Base-by-base conservation (phyloP, 108 stramenopile genomes). In the Fragilariopsis cylindrus region DNA sequence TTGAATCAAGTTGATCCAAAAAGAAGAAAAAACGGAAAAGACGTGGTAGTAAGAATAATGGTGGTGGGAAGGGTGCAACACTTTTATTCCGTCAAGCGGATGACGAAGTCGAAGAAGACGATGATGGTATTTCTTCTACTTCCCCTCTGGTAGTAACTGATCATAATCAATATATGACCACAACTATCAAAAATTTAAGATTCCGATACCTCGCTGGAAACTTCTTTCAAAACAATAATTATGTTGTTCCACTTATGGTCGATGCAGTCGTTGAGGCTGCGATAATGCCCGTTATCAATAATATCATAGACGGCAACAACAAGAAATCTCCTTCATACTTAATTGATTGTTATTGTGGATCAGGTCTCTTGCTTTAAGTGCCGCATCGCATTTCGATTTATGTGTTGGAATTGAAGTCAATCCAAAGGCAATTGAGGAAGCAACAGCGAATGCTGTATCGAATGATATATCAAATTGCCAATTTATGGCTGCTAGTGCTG, bases 191-290 rank as follows among this genome's bases (percentile, higher is more conserved):
- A 21, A 87, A 79, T 4, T 43, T 96, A 3, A 69, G 72, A 9
- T 96, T 98, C 81, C 76, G 79, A 5, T 94, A 93, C 77, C 83
- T 86, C 69, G 98, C 98, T 3, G 98, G 98, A 54, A 97, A 98
- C 58, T 99, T 98, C 84, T 99, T 98, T 77, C 97, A 99, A 68
- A 97, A 97, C 75, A 98, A 98, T 85, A 92, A 97, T 45, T 94
- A 85, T 80, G 94, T 98, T 72, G 65, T 98, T 12, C 91, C 93
- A 12, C 60, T 79, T 7, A 93, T 98, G 92, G 94, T 96, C 19
- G 92, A 96, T 72, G 73, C 88, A 46, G 97, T 97, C 40, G 72
- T 95, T 4, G 52, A 81, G 5, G 81, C 81, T 40, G 84, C 90
- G 7, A 90, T 81, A 7, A 65, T 75, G 63, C 71, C 71, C 47